These are phyloP conservation scores for Tulasnella sp. DNA, from an alignment of 768 basidiomycete genomes.

Conservation along the genomic window DNA sequence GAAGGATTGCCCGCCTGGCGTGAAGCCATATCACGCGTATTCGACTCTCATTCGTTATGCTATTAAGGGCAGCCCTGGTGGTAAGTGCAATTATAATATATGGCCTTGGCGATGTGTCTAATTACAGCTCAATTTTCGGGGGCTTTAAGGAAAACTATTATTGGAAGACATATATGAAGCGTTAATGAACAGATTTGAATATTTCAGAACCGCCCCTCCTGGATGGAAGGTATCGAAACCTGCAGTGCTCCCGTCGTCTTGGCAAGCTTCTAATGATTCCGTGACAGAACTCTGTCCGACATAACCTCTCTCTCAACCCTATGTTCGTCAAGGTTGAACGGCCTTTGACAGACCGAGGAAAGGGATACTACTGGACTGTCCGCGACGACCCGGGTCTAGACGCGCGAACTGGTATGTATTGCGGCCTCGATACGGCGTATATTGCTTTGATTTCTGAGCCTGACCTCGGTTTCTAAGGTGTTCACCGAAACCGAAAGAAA, in stretches of 20 bases:
- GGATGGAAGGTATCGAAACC: constrained; percentile 75
- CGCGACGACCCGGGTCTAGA: constrained; percentile 27
- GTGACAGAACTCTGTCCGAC: constrained; percentile 78
- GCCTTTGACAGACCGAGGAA: constrained; percentile 83
- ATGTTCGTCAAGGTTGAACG: constrained; percentile 89
- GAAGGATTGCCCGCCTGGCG: constrained; percentile 75
- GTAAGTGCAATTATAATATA: background rate
- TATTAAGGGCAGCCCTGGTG: constrained; percentile 75
- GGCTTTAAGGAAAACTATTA: constrained; percentile 57
- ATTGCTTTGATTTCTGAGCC: too few species aligned
- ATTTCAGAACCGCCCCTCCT: constrained; percentile 78
- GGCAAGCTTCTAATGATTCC: background rate
- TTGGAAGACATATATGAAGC: constrained; percentile 90
- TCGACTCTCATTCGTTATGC: constrained; percentile 91
- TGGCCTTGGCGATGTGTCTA: background rate
- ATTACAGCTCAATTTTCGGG: background rate
- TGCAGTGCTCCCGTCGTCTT: background rate
- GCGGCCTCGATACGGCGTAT: background rate
- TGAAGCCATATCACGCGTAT: constrained; percentile 88
- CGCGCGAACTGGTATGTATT: constrained; percentile 45
- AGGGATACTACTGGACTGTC: constrained; percentile 89
- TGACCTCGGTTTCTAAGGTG: constrained; percentile 40
- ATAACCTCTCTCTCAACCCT: constrained; percentile 85
- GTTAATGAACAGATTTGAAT: constrained; percentile 62
- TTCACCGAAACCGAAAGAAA: constrained; percentile 85